Conservation (phyloP, 164 flowering plant genomes). For the Vitis vinifera region ASM3070453v1 NC_081810.1:21957001-21957500, state of each 20-base stretch:
- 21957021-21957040: constrained; percentile 81
- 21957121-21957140: constrained; percentile 33
- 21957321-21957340: neutral
- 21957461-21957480: too few species aligned
- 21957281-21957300: constrained; percentile 63
- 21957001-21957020: too few species aligned
- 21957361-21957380: neutral
- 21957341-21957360: neutral
- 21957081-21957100: constrained; percentile 60
- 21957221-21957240: constrained; percentile 40
- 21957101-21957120: constrained; percentile 82
- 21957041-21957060: constrained; percentile 45
- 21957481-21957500: neutral
- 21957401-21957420: neutral
- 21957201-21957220: constrained; percentile 36
- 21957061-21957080: constrained; percentile 68
- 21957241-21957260: constrained; percentile 59
- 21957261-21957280: constrained; percentile 80
- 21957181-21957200: constrained; percentile 65
- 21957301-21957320: constrained; percentile 85
- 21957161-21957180: constrained; percentile 59
- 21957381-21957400: neutral
- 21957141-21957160: constrained; percentile 32
- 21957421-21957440: too few species aligned
- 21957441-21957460: too few species aligned